Percentiles rank a stretch among this genome's conserved stretches.
These are phyloP conservation scores for Penicillium lividum DNA, from an alignment of 495 filamentous ascomycete species.

Conservation along the genomic window DNA sequence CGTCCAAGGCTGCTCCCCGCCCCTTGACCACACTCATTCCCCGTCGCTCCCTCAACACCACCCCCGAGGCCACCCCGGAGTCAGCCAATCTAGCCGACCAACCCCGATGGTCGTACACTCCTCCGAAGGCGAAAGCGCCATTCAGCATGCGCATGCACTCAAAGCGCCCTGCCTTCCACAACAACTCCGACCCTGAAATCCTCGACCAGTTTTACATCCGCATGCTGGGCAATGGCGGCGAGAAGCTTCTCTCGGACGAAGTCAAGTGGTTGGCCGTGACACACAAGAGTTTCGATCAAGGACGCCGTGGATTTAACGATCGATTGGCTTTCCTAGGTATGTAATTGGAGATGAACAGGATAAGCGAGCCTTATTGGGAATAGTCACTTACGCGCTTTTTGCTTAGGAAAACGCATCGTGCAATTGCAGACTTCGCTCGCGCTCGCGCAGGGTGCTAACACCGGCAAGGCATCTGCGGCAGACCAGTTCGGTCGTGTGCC, in stretches of 20 bases:
- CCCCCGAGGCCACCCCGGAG: conserved; percentile 18
- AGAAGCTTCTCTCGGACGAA: conserved; percentile 77
- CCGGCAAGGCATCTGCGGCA: conserved; percentile 17
- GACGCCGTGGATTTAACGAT: conserved; percentile 90
- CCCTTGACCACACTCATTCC: conserved; percentile 18
- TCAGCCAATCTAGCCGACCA: conserved; percentile 38
- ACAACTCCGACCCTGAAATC: conserved; percentile 71
- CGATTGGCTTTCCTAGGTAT: conserved; percentile 87
- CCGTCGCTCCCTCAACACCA: conserved; percentile 31
- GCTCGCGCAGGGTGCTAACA: conserved; percentile 56
- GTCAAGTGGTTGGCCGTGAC: conserved; percentile 96
- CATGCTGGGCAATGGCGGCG: conserved; percentile 69
- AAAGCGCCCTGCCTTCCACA: conserved; percentile 54
- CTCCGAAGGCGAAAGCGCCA: conserved; percentile 74
- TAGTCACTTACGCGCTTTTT: conserved; percentile 10
- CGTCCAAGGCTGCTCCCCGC: conserved; percentile 24
- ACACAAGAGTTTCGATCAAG: conserved; percentile 98
- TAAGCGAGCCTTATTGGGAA: background rate
- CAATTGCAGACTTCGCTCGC: conserved; percentile 73
- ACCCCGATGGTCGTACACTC: conserved; percentile 84
- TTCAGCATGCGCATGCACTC: conserved; percentile 51
- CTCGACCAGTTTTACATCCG: conserved; percentile 74
- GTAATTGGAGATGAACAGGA: conserved; percentile 18
- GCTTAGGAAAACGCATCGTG: conserved; percentile 79
- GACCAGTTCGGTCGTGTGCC: conserved; percentile 57